phyloP scores from a whole-genome alignment of 805 yeast species.

The Schizosaccharomyces cryophilus region DNA sequence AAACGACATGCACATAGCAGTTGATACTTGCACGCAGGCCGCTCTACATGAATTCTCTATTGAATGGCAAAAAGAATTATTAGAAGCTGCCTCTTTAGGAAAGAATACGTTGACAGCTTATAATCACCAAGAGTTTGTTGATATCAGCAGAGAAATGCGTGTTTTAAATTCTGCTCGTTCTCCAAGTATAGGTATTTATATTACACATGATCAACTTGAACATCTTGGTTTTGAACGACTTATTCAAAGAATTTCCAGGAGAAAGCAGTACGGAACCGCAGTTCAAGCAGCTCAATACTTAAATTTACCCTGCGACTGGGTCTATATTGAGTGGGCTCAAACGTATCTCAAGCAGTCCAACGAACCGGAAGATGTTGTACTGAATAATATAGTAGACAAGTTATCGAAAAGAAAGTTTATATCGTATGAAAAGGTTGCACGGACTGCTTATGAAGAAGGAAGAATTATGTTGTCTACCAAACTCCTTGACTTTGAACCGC shows the following conservation, averaged over 20 bases:
- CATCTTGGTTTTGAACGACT: constrained; percentile 31
- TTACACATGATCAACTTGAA: constrained; percentile 33
- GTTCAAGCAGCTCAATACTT: constrained; percentile 32
- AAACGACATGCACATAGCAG: constrained; percentile 31
- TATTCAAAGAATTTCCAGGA: constrained; percentile 29
- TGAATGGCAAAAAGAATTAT: constrained; percentile 51
- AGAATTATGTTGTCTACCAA: constrained; percentile 40
- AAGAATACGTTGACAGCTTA: constrained; percentile 32
- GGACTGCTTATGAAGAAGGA: constrained; percentile 60
- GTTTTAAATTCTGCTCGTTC: constrained; percentile 47
- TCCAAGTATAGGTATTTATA: constrained; percentile 37
- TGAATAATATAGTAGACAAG: background rate
- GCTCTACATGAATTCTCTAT: constrained; percentile 58
- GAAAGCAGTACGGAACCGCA: constrained; percentile 38
- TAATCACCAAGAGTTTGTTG: constrained; percentile 37
- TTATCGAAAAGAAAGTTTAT: background rate
- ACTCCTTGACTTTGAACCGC: constrained; percentile 44
- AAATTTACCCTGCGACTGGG: constrained; percentile 22
- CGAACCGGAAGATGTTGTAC: background rate
- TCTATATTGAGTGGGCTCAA: constrained; percentile 65
- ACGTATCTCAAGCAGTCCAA: constrained; percentile 26
- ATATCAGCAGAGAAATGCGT: constrained; percentile 34
- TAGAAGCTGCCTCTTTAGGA: constrained; percentile 71
- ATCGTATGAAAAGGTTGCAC: constrained; percentile 13
- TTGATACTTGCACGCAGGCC: constrained; percentile 45